These are phyloP conservation scores for Clavispora vitiphila DNA, from an alignment of 805 yeast genomes.

Conservation along the genomic window DNA sequence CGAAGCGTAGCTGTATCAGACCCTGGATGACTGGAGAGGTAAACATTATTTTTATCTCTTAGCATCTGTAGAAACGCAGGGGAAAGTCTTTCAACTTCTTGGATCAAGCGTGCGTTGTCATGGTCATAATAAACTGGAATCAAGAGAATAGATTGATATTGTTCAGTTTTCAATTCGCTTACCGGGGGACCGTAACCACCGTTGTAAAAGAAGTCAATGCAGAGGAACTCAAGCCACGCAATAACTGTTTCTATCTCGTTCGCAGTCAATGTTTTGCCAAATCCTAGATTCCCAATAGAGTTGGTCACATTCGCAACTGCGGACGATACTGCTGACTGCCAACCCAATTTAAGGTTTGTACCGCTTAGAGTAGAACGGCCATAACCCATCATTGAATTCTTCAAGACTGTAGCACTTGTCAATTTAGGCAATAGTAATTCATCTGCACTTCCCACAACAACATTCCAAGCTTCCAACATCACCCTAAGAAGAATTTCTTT, in stretches of 20 bases:
- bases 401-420: conserved; percentile 37
- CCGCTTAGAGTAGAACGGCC: conserved; percentile 7
- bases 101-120: conserved; percentile 40
- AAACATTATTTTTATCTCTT: conserved; percentile 43
- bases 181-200: conserved; percentile 78
- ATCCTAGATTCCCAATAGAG: conserved; percentile 40
- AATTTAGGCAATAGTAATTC: conserved; percentile 69
- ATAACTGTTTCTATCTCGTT: conserved; percentile 65
- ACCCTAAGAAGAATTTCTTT: conserved; percentile 53
- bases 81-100: conserved; percentile 56
- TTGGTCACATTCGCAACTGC: conserved; percentile 49
- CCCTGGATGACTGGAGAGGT: conserved; percentile 5
- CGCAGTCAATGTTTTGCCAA: conserved; percentile 50
- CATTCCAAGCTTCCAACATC: conserved; percentile 78
- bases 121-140: conserved; percentile 64
- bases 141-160: conserved; percentile 59
- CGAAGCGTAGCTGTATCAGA: conserved; percentile 10
- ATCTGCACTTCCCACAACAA: conserved; percentile 65
- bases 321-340: conserved; percentile 43
- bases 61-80: conserved; percentile 49
- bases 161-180: conserved; percentile 53
- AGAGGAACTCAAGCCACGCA: conserved; percentile 62
- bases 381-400: conserved; percentile 18
- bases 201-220: conserved; percentile 71
- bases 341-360: conserved; percentile 16